phyloP scores from a whole-genome alignment of 345 rosid species.

The Iberis pinnata region DNA sequence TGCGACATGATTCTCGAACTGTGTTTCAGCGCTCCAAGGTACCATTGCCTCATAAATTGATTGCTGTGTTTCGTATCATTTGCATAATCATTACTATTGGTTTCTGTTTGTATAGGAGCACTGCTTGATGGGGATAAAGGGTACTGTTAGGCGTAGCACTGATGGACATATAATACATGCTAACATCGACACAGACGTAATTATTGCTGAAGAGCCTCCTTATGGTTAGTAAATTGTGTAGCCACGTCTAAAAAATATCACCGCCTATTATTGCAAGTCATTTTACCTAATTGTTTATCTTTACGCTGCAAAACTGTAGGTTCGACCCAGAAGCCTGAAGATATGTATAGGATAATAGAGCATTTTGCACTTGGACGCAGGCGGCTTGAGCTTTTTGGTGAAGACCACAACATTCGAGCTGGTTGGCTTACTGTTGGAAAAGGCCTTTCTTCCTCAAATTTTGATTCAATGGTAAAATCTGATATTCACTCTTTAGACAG shows the following conservation, averaged over 20 bases:
- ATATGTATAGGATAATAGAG: slow-evolving; percentile 95
- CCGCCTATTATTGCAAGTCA: background rate
- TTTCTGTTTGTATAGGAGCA: slow-evolving; percentile 60
- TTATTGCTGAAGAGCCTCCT: slow-evolving; percentile 95
- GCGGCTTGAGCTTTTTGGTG: slow-evolving; percentile 97
- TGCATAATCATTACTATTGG: background rate
- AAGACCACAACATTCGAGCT: slow-evolving; percentile 87
- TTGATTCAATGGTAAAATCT: slow-evolving; percentile 59
- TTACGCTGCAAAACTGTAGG: slow-evolving; percentile 40
- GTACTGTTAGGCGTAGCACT: slow-evolving; percentile 96
- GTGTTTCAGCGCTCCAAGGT: slow-evolving; percentile 99
- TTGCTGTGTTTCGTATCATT: slow-evolving; percentile 1
- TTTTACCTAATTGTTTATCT: background rate
- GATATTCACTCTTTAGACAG: background rate
- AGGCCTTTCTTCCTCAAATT: slow-evolving; percentile 83
- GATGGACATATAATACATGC: slow-evolving; percentile 99
- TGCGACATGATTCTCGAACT: slow-evolving; percentile 91
- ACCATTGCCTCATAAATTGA: background rate
- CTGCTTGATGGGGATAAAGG: slow-evolving; percentile 98
- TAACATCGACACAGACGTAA: slow-evolving; percentile 95
- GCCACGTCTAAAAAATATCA: background rate
- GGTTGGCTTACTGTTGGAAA: slow-evolving; percentile 97
- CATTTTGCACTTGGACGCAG: slow-evolving; percentile 95
- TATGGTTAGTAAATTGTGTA: slow-evolving; percentile 59
- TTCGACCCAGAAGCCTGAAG: slow-evolving; percentile 94